Evolutionary conservation across 371 early-diverging fungal genomes (phyloP).

Genomic region (Zychaea mexicana): DNA sequence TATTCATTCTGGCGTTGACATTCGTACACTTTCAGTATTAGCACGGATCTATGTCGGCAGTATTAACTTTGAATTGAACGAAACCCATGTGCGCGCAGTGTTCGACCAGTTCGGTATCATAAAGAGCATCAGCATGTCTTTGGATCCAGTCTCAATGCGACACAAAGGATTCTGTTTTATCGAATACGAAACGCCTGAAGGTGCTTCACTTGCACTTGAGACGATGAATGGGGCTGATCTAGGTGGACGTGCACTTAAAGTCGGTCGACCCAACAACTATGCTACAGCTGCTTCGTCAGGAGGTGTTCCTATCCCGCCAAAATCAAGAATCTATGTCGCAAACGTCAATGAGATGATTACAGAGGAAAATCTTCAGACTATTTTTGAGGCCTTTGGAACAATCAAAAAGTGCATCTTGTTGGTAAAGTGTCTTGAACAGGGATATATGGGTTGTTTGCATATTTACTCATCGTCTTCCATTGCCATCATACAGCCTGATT

Average conservation of each 20-base stretch:
- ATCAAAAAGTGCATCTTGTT: slow-evolving; percentile 65
- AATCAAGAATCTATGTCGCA: slow-evolving; percentile 71
- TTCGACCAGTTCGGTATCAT: slow-evolving; percentile 78
- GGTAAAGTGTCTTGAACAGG: slow-evolving; percentile 34
- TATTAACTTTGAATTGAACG: slow-evolving; percentile 77
- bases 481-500: slow-evolving; percentile 47
- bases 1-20: slow-evolving; percentile 42
- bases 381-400: slow-evolving; percentile 79
- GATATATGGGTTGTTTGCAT: neutral
- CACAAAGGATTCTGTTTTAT: slow-evolving; percentile 91
- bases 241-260: slow-evolving; percentile 40
- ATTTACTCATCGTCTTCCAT: neutral
- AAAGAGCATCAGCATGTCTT: slow-evolving; percentile 70
- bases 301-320: slow-evolving; percentile 54
- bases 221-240: slow-evolving; percentile 39
- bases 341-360: slow-evolving; percentile 74
- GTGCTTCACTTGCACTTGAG: slow-evolving; percentile 73
- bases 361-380: slow-evolving; percentile 66
- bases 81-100: slow-evolving; percentile 70
- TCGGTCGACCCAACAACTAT: slow-evolving; percentile 42
- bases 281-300: slow-evolving; percentile 24
- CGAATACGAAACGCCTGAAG: slow-evolving; percentile 84
- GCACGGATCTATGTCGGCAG: slow-evolving; percentile 85
- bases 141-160: slow-evolving; percentile 69
- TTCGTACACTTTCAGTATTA: slow-evolving; percentile 57